Conservation (phyloP, 1,284 basidiomycete genomes). For the Ganoderma sinense region DNA sequence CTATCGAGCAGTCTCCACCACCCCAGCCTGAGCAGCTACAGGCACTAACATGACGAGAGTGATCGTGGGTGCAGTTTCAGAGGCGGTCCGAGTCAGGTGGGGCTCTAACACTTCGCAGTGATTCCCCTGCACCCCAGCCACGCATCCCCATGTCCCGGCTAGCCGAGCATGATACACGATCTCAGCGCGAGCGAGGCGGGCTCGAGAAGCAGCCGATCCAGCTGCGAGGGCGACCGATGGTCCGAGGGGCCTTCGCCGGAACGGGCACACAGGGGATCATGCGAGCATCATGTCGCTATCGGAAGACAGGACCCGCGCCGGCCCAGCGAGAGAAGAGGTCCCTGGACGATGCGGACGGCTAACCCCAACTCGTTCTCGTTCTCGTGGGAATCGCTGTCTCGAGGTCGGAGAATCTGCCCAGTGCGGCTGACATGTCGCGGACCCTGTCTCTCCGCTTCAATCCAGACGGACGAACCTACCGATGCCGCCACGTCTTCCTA, state of each 20-base stretch:
- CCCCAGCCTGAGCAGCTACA: background rate
- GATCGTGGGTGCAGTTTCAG: background rate
- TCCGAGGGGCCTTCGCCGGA: background rate
- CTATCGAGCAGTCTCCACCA: background rate
- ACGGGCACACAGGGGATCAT: background rate
- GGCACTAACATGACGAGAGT: background rate
- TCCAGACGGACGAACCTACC: conserved; percentile 14
- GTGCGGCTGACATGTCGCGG: conserved; percentile 14
- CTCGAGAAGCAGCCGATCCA: conserved; percentile 6
- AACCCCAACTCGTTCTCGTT: conserved; percentile 13
- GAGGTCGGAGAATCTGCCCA: conserved; percentile 21
- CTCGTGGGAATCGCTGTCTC: conserved; percentile 12
- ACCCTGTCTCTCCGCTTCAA: conserved; percentile 16
- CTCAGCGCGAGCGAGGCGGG: conserved; percentile 2
- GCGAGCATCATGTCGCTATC: conserved; percentile 5
- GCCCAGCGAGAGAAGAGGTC: conserved; percentile 4
- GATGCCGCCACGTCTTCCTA: conserved; percentile 2
- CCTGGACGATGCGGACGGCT: conserved; percentile 6
- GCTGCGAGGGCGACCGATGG: conserved; percentile 3
- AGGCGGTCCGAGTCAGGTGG: background rate
- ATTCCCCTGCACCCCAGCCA: background rate
- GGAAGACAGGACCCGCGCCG: conserved; percentile 7
- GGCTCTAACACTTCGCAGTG: background rate
- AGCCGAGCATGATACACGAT: conserved; percentile 3
- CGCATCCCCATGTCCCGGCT: background rate